phyloP scores from a whole-genome alignment of 768 basidiomycete species.

The Kwoniella mangroviensis region DNA sequence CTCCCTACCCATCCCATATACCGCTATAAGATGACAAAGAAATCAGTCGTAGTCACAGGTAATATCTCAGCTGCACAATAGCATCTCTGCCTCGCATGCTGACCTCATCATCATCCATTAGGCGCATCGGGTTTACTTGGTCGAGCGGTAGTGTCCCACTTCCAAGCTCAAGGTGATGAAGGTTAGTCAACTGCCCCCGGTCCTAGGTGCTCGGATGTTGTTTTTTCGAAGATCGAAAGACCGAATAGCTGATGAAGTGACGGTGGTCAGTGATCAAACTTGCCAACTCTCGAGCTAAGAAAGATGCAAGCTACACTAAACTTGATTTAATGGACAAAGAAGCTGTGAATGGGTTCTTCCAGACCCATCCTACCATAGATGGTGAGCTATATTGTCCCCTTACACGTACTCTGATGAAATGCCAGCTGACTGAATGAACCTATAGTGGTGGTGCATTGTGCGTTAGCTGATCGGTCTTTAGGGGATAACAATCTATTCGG shows the following conservation, averaged over 20 bases:
- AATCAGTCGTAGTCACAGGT: slow-evolving; percentile 31
- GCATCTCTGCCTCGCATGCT: neutral
- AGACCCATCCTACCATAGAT: slow-evolving; percentile 65
- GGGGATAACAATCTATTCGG: neutral
- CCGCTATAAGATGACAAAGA: slow-evolving; percentile 1
- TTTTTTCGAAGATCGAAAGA: too few species aligned
- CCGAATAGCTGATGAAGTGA: too few species aligned
- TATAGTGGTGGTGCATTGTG: slow-evolving; percentile 79
- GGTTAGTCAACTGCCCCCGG: slow-evolving; percentile 45
- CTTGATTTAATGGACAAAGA: slow-evolving; percentile 71
- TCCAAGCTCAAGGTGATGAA: slow-evolving; percentile 59
- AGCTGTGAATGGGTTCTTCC: slow-evolving; percentile 66
- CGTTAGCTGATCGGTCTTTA: slow-evolving; percentile 3
- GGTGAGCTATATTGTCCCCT: slow-evolving; percentile 63
- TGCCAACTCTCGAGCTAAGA: slow-evolving; percentile 70
- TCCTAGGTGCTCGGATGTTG: too few species aligned
- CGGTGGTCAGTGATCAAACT: slow-evolving; percentile 65
- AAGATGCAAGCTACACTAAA: slow-evolving; percentile 59
- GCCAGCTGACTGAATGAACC: neutral
- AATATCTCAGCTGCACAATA: neutral
- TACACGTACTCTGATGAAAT: neutral
- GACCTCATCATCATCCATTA: slow-evolving; percentile 51
- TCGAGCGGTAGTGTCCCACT: slow-evolving; percentile 72
- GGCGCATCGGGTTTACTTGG: slow-evolving; percentile 94
- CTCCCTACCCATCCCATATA: too few species aligned